These are phyloP conservation scores for Pseudogymnoascus sp. DNA, from an alignment of 2,329 filamentous ascomycete genomes.

Conservation along the genomic window DNA sequence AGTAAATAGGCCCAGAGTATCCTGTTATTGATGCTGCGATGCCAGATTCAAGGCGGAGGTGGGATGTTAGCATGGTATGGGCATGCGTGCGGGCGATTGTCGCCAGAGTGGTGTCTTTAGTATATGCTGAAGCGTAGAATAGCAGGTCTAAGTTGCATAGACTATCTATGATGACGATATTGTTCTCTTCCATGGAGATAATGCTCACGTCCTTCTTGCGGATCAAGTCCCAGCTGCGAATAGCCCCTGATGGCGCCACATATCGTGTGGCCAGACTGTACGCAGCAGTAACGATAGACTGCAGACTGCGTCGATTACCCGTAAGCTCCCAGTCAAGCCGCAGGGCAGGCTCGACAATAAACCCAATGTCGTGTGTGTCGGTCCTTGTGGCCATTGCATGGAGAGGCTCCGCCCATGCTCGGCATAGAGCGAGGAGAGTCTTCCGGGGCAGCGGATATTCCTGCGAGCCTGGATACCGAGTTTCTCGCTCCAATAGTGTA, in stretches of 20 bases:
- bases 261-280: constrained; percentile 38
- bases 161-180: constrained; percentile 37
- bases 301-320: constrained; percentile 32
- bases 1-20: constrained; percentile 16
- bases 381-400: constrained; percentile 35
- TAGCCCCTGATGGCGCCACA: constrained; percentile 34
- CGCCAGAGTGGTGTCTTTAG: constrained; percentile 24
- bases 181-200: constrained; percentile 26
- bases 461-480: constrained; percentile 25
- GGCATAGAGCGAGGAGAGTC: constrained; percentile 21
- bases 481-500: constrained; percentile 29
- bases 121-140: constrained; percentile 33
- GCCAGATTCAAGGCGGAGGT: constrained; percentile 33
- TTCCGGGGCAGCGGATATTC: background rate
- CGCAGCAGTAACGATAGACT: constrained; percentile 38
- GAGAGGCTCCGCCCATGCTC: constrained; percentile 30
- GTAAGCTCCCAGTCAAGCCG: constrained; percentile 42
- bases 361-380: constrained; percentile 48
- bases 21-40: constrained; percentile 3
- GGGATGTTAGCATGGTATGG: constrained; percentile 31
- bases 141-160: constrained; percentile 36
- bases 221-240: constrained; percentile 42
- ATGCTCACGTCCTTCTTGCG: constrained; percentile 27
- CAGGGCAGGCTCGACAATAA: constrained; percentile 44
- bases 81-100: constrained; percentile 36